Base-by-base conservation (phyloP, 2,329 filamentous ascomycete genomes). In the Neonectria neomacrospora region DNA sequence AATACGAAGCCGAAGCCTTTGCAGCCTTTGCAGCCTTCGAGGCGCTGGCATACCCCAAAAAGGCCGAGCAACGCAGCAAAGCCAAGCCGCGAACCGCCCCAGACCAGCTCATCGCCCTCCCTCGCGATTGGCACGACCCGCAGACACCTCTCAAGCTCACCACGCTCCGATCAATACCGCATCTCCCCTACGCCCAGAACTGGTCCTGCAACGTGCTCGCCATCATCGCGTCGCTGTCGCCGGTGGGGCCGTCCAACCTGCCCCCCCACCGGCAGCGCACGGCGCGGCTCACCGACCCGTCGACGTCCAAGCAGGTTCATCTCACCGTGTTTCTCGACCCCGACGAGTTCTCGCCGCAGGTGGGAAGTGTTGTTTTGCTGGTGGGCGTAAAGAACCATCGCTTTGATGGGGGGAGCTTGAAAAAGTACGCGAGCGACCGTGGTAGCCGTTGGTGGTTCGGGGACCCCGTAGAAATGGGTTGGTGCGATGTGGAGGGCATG, bases 351-450 rank as follows among this genome's bases (percentile, higher is more conserved):
- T 65, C 61, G 1, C 85, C 86, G 0, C 59, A 47, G 0, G 69
- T 86, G 0, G 86, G 85, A 3, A 83, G 80, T 54, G 81, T 81
- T 0, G 82, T 87, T 1, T 66, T 88, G 4, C 74, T 88, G 1
- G 77, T 83, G 0, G 85, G 85, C 0, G 85, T 87, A 2, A 88
- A 88, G 75, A 88, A 88, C 32, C 86, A 88, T 53, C 74, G 80
- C 1, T 87, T 84, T 60, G 85, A 87, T 16, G 80, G 80, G 1
- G 80, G 80, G 0, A 80, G 79, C 32, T 62, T 82, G 53, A 82
- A 82, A 67, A 82, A 82, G 68, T 82, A 82, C 51, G 78, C 75
- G 14, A 82, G 80, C 61, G 80, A 82, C 42, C 67, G 70, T 34
- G 71, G 70, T 41, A 71, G 69, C 2, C 71, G 64, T 12, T 88